Percentiles rank a stretch among this genome's conserved stretches.
Evolutionary conservation across 352 stramenopile species (phyloP).

Genomic region (Globisporangium alternatum): DNA sequence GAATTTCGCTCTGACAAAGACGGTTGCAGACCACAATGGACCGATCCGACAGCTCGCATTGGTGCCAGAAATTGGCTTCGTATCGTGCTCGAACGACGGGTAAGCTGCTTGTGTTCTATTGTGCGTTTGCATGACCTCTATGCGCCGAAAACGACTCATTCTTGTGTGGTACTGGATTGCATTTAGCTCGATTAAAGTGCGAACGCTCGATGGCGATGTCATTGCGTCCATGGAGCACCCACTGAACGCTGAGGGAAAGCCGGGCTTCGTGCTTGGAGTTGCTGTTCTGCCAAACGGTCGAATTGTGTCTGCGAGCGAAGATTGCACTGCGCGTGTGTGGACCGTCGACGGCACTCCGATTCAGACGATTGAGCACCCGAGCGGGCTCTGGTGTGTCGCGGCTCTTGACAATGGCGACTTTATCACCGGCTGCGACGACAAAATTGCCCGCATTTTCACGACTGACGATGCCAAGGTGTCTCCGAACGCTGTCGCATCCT

Average conservation of each 20-base stretch:
- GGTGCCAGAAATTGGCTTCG: conserved; percentile 67
- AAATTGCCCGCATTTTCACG: conserved; percentile 91
- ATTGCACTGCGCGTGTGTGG: conserved; percentile 82
- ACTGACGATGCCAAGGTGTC: conserved; percentile 65
- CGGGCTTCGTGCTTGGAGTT: conserved; percentile 76
- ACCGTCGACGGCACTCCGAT: conserved; percentile 42
- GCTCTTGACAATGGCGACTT: conserved; percentile 87
- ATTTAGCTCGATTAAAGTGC: conserved; percentile 56
- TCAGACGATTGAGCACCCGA: conserved; percentile 83
- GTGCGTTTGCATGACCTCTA: background rate
- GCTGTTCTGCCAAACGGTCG: conserved; percentile 49
- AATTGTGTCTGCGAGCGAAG: conserved; percentile 78
- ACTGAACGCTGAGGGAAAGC: conserved; percentile 81
- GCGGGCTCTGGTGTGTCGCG: conserved; percentile 83
- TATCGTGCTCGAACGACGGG: conserved; percentile 86
- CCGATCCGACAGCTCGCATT: conserved; percentile 71
- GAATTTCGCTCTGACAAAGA: conserved; percentile 51
- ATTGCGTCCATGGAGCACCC: conserved; percentile 69
- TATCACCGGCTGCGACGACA: conserved; percentile 93
- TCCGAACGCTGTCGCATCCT: conserved; percentile 46
- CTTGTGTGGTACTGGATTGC: background rate
- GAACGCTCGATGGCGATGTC: conserved; percentile 56
- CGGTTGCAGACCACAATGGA: conserved; percentile 56
- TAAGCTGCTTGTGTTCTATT: conserved; percentile 10
- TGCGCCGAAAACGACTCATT: background rate